Base-by-base conservation (phyloP, 1,284 basidiomycete species). In the Austroboletus novae-zelandiae region DNA sequence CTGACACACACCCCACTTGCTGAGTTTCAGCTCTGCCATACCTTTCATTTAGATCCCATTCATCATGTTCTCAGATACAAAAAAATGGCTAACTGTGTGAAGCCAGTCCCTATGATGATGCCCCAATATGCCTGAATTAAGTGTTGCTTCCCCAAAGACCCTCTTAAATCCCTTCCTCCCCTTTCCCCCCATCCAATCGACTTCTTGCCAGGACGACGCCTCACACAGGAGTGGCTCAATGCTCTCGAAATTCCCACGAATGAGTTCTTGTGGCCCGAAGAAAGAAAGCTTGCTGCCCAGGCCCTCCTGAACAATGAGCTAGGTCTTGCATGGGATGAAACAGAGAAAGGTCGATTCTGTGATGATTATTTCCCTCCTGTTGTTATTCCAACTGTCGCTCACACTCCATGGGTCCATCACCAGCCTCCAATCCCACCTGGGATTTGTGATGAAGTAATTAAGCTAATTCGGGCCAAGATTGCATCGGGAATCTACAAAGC, bases 401-500 rank as follows among this genome's bases (percentile, higher is more conserved):
- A 67, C 36, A 56, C 34, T 0, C 60, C 62, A 0, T 68, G 66
- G 65, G 45, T 54, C 0, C 43, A 58, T 4, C 31, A 29, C 1
- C 17, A 61, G 54, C 45, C 57, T 47, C 39, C 61, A 35, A 29
- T 63, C 53, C 47, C 62, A 1, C 65, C 60, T 8, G 61, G 58
- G 0, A 56, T 63, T 1, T 31, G 29, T 3, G 45, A 62, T 0
- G 45, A 61, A 45, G 64, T 74, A 2, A 64, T 66, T n/a, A 43
- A 60, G 5, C 48, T 73, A 1, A 61, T 75, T 10, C 51, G 62
- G 13, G 43, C 47, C 2, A 74, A 75, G 46, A 61, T 71, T 0
- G 58, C 55, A 0, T 53, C 68, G 0, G 69, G 71, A 0, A 61
- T 72, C 0, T 74, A 73, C 43, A 67, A 74, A 51, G 62, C 57